Conservation (phyloP, 2,329 filamentous ascomycete species). For the Paramyrothecium sp. region DNA sequence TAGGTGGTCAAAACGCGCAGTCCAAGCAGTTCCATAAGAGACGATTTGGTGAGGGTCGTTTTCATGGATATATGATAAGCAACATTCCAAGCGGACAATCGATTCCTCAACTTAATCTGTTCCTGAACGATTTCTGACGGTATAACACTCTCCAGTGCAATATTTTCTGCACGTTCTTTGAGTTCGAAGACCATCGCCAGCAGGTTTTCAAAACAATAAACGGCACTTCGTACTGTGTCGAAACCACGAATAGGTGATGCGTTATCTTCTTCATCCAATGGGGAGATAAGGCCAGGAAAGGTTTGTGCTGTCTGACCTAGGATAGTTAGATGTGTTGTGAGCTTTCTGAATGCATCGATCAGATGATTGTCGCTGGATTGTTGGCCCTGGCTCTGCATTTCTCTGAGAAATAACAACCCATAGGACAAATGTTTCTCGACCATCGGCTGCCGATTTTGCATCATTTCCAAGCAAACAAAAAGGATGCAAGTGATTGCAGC, state of each 20-base stretch:
- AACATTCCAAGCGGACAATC: not conserved
- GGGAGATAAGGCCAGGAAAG: not conserved
- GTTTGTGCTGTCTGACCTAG: not conserved
- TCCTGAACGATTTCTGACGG: not conserved
- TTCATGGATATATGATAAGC: not conserved
- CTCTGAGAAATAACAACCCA: not conserved
- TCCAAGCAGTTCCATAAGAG: not conserved
- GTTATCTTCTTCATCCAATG: not conserved
- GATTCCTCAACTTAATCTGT: not conserved
- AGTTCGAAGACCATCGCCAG: not conserved
- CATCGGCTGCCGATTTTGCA: not conserved
- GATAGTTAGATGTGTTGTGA: not conserved
- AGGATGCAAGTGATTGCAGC: not conserved
- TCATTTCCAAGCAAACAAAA: not conserved
- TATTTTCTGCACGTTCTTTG: not conserved
- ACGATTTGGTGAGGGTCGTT: not conserved
- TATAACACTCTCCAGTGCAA: not conserved
- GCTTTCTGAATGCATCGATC: not conserved
- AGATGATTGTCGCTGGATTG: not conserved
- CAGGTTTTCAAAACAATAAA: not conserved
- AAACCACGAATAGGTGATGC: not conserved
- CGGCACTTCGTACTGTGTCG: not conserved
- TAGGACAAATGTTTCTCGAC: not conserved
- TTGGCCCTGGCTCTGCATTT: not conserved
- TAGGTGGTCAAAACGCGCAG: not conserved